Evolutionary conservation across 768 basidiomycete species (phyloP), one percentile per base, ranked within the genome.

Genomic region (Kwoniella dendrophila): DNA sequence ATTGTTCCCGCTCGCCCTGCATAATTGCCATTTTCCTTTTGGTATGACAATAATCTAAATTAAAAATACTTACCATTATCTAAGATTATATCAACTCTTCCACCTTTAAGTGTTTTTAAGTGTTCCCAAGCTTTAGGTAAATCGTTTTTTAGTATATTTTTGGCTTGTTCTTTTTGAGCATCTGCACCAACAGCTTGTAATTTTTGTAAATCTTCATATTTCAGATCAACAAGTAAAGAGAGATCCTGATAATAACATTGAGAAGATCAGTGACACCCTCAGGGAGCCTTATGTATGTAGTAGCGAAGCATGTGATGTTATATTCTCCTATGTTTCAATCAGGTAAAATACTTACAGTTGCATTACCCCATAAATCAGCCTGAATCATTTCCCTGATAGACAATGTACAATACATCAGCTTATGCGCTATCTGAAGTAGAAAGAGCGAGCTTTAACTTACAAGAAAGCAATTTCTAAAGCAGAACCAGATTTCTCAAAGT

Each of bases 61-160:
- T n/a, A 1, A 36, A n/a, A 14, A 27, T 12, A 63, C 77, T 24
- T 62, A 93, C 91, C 86, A 71, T 99, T 98, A 73, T 99, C 95
- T 18, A 99, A 81, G 2, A 98, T 85, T 56, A 97, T 87, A 76
- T 98, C 95, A 6, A 94, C 82, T 8, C 87, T 81, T 14, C 75
- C 79, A 60, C 76, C 81, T 56, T 82, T 81, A 33, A 90, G 67
- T 5, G 79, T 81, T 68, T 84, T 84, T 29, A 95, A 68, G 73
- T 90, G 83, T 2, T 84, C 74, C 93, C 93, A 97, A 1, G 86
- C 87, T 6, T 78, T 79, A 20, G 84, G 82, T 73, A 92, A 86
- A 70, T 99, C 91, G 67, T 97, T 89, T 59, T 84, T 85, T 20
- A 99, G 82, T 51, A 98, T 94, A 70, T 86, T 91, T 45, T 87